phyloP scores from a whole-genome alignment of 495 filamentous ascomycete genomes.

The Corynascus novoguineensis region DNA sequence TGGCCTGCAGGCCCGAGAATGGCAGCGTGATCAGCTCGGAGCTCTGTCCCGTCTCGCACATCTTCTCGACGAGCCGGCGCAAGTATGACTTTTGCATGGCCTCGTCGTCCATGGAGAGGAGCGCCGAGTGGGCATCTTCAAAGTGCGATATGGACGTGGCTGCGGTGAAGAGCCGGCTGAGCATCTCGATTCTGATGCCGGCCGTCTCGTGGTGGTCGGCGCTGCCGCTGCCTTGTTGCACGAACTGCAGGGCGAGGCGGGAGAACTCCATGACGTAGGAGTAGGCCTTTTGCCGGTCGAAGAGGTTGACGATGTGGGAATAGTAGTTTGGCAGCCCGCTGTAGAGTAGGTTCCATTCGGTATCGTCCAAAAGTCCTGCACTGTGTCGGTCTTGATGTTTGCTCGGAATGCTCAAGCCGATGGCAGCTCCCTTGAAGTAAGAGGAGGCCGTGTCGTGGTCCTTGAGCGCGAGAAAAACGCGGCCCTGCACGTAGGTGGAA shows the following conservation, averaged over 20 bases:
- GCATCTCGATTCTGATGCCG: constrained; percentile 56
- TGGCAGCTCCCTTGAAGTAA: constrained; percentile 77
- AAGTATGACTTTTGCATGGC: constrained; percentile 61
- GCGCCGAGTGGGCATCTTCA: constrained; percentile 72
- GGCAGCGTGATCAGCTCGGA: constrained; percentile 67
- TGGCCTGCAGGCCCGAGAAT: constrained; percentile 65
- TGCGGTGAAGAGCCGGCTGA: constrained; percentile 76
- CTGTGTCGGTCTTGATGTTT: constrained; percentile 39
- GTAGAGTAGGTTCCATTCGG: constrained; percentile 65
- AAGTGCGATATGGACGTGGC: constrained; percentile 70
- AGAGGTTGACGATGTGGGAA: constrained; percentile 75
- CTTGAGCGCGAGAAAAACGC: constrained; percentile 65
- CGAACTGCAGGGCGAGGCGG: constrained; percentile 66
- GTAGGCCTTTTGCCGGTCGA: constrained; percentile 66
- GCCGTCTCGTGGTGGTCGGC: constrained; percentile 31
- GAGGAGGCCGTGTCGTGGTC: constrained; percentile 66
- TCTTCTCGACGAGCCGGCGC: constrained; percentile 60
- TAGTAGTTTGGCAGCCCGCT: constrained; percentile 79
- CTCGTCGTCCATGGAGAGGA: constrained; percentile 64
- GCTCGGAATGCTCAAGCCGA: constrained; percentile 55
- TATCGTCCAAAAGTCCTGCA: constrained; percentile 61
- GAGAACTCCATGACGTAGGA: constrained; percentile 83
- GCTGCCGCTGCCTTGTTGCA: constrained; percentile 18
- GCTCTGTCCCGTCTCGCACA: constrained; percentile 62
- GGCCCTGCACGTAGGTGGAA: constrained; percentile 80